Evolutionary conservation across 2,329 filamentous ascomycete species (phyloP).

Genomic region (Cordyceps militaris): DNA sequence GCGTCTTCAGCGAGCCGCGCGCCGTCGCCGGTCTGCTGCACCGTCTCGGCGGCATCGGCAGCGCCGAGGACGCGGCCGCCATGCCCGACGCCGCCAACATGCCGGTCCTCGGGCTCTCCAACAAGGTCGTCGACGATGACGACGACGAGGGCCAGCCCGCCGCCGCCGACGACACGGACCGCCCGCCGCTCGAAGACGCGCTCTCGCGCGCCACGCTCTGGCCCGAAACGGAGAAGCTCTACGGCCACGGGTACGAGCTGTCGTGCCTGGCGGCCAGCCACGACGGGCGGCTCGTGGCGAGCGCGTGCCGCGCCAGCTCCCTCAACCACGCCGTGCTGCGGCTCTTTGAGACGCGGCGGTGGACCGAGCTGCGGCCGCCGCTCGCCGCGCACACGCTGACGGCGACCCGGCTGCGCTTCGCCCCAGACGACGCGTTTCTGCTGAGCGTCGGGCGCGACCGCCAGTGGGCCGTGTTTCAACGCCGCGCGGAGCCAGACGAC

Average conservation of each 20-base stretch:
- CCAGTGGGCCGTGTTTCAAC: slow-evolving; percentile 78
- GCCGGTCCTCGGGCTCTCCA: slow-evolving; percentile 88
- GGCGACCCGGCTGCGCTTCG: slow-evolving; percentile 76
- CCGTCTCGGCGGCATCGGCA: slow-evolving; percentile 56
- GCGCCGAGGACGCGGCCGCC: slow-evolving; percentile 24
- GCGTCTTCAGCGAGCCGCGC: slow-evolving; percentile 86
- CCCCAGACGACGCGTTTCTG: slow-evolving; percentile 62
- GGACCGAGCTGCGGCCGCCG: slow-evolving; percentile 81
- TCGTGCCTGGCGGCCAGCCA: slow-evolving; percentile 75
- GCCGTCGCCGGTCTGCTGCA: slow-evolving; percentile 70
- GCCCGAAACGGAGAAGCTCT: slow-evolving; percentile 94
- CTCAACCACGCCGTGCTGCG: slow-evolving; percentile 92
- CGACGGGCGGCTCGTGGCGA: slow-evolving; percentile 71
- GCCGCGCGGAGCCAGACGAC: slow-evolving; percentile 24
- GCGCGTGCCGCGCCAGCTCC: slow-evolving; percentile 86
- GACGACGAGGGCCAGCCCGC: slow-evolving; percentile 36
- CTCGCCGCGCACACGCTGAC: slow-evolving; percentile 83
- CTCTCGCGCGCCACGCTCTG: slow-evolving; percentile 86
- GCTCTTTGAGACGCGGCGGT: slow-evolving; percentile 77
- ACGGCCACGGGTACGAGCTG: slow-evolving; percentile 96
- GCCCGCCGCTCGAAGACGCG: slow-evolving; percentile 83
- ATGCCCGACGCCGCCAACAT: slow-evolving; percentile 90
- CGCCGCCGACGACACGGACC: slow-evolving; percentile 42
- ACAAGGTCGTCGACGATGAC: slow-evolving; percentile 73
- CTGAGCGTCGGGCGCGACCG: slow-evolving; percentile 87